Evolutionary conservation across 768 basidiomycete species (phyloP).

Genomic region (Lactarius sp.): DNA sequence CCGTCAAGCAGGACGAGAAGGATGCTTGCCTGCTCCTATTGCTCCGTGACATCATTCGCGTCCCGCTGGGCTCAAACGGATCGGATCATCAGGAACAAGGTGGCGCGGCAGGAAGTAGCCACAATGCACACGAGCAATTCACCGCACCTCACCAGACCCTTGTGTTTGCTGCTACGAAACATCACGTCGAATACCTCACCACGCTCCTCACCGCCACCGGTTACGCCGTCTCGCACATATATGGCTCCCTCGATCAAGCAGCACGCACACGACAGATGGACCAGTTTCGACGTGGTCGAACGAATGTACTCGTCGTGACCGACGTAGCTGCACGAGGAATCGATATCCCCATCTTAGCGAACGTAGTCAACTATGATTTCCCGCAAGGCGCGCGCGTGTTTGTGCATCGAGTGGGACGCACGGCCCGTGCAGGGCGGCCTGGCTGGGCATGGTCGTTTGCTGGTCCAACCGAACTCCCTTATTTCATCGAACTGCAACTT

Average conservation of each 20-base stretch:
- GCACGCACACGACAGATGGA: constrained; percentile 90
- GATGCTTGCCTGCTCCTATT: constrained; percentile 84
- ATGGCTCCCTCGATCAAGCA: constrained; percentile 89
- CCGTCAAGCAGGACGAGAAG: constrained; percentile 88
- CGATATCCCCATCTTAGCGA: constrained; percentile 93
- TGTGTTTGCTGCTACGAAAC: constrained; percentile 94
- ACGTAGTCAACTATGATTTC: constrained; percentile 98
- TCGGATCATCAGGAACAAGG: constrained; percentile 31
- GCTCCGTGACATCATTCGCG: constrained; percentile 81
- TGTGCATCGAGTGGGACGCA: constrained; percentile 94
- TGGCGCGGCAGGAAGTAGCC: constrained; percentile 42
- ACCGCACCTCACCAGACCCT: constrained; percentile 86
- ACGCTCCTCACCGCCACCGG: constrained; percentile 73
- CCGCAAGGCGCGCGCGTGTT: constrained; percentile 91
- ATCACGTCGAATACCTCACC: constrained; percentile 94
- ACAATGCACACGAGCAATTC: constrained; percentile 43
- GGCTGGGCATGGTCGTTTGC: constrained; percentile 98
- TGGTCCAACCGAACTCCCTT: constrained; percentile 79
- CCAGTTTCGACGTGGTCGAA: constrained; percentile 73
- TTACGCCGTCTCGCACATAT: constrained; percentile 90
- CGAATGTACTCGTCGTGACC: constrained; percentile 88
- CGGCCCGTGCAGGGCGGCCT: constrained; percentile 89
- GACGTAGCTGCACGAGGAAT: constrained; percentile 98
- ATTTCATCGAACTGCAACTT: constrained; percentile 87
- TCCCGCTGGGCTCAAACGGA: constrained; percentile 51